These are phyloP conservation scores for Dictyostelium brefeldianum DNA, from an alignment of 78 protist genomes.

Conservation along the genomic window DNA sequence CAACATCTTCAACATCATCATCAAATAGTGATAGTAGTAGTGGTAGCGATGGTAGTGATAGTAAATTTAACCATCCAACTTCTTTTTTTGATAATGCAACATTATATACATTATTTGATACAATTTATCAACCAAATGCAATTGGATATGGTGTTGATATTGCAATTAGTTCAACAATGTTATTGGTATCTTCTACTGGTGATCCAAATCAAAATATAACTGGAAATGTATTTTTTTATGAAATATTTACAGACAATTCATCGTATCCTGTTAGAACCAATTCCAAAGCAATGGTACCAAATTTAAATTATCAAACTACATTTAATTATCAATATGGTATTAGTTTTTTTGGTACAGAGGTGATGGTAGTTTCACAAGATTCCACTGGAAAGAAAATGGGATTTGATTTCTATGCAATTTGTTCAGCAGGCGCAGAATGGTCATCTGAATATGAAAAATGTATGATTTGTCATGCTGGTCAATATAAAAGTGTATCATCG, in stretches of 20 bases:
- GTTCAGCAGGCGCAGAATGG: constrained; percentile 69
- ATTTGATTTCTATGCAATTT: constrained; percentile 37
- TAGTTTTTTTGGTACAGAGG: constrained; percentile 23
- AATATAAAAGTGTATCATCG: constrained; percentile 21
- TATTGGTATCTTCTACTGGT: constrained; percentile 46
- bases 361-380: constrained; percentile 35
- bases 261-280: background rate
- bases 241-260: background rate
- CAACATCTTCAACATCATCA: background rate
- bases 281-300: constrained; percentile 49
- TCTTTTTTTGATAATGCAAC: background rate
- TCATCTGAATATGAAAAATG: background rate
- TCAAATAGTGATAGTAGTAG: background rate
- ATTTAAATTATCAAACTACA: constrained; percentile 42
- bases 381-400: constrained; percentile 12
- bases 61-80: too few relatives aligned
- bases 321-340: constrained; percentile 43
- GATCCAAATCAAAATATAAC: constrained; percentile 15
- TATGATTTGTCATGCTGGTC: constrained; percentile 38
- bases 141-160: constrained; percentile 35
- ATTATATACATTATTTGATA: background rate
- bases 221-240: constrained; percentile 24
- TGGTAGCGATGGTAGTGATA: background rate
- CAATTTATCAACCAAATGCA: background rate
- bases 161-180: background rate